Base-by-base conservation (phyloP, 495 filamentous ascomycete genomes). In the Parathielavia appendiculata region DNA sequence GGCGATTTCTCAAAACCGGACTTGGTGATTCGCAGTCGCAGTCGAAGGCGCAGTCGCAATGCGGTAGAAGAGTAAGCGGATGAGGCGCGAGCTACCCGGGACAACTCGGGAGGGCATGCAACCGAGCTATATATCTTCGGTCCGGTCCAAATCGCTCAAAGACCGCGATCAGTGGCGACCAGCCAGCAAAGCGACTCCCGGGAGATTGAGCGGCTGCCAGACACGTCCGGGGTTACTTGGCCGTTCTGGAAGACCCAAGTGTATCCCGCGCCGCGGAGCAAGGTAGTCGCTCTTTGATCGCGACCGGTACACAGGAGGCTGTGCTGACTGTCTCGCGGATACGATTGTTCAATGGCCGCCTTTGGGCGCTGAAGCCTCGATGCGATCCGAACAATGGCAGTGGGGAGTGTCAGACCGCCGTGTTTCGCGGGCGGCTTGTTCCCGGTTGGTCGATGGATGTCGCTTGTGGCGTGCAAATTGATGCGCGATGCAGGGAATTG, bases 321-420 rank as follows among this genome's bases (percentile, higher is more conserved):
- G 7, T 11, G 5, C 4, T 1, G 23, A 43, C 43, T 54, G 57
- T 59, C 43, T 54, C 57, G 44, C 57, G 10, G 50, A 50, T 22
- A 43, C 4, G 20, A 49, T 54, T 53, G 51, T 35, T 54, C 51
- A 44, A 51, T 63, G 26, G 43, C n/a, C 2, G n/a, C 41, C 40
- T 55, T 30, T 38, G 16, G 19, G 20, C 14, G 47, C 48, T 49
- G 51, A 22, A 59, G 53, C 57, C 57, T 63, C 53, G 61, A 57
- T 50, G 47, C 32, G 39, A 8, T 20, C 39, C 23, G 49, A 53
- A 59, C 56, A 56, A 59, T 56, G 57, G 13, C 19, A 1, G 46
- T 36, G 20, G 6, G 35, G 51, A 5, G 60, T 43, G 45, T 52
- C 46, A 46, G 41, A 46, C 26, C 40, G 26, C 51, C 26, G 60